phyloP scores from a whole-genome alignment of 345 rosid species.

The Murraya koenigii region DNA sequence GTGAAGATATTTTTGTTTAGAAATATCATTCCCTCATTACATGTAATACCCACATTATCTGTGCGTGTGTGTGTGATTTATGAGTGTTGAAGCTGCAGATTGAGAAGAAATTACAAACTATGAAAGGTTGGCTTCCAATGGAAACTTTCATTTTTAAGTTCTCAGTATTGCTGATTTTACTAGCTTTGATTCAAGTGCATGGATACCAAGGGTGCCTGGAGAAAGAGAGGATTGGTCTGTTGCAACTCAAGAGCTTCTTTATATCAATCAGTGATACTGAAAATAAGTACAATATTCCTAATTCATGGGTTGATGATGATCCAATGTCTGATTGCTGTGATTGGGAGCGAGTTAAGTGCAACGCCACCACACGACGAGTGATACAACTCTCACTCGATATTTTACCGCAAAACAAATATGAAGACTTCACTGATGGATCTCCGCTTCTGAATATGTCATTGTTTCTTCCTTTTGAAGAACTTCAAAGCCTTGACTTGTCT shows the following conservation, averaged over 20 bases:
- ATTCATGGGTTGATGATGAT: conserved; percentile 15
- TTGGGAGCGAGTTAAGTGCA: conserved; percentile 20
- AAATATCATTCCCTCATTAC: too few relatives aligned
- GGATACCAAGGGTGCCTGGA: conserved; percentile 1
- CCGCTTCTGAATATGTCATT: conserved; percentile 1
- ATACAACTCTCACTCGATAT: neutral
- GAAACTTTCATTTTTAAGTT: neutral
- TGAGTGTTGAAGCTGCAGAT: too few relatives aligned
- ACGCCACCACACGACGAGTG: neutral
- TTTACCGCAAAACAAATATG: too few relatives aligned
- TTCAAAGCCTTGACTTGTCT: conserved; percentile 7
- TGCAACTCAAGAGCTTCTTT: conserved; percentile 20
- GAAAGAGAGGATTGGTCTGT: conserved; percentile 22
- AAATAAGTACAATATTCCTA: neutral
- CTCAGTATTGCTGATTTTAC: neutral
- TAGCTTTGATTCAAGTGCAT: neutral
- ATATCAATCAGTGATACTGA: neutral
- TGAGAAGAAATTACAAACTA: neutral
- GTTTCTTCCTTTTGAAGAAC: conserved; percentile 15
- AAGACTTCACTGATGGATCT: neutral
- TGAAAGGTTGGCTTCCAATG: neutral
- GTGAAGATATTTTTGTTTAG: too few relatives aligned
- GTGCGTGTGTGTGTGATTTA: too few relatives aligned
- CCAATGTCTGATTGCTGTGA: neutral
- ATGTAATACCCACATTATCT: too few relatives aligned